Evolutionary conservation across 352 stramenopile genomes (phyloP), one percentile per base, ranked within the genome.

Genomic region (Thalassiosira delicatula): DNA sequence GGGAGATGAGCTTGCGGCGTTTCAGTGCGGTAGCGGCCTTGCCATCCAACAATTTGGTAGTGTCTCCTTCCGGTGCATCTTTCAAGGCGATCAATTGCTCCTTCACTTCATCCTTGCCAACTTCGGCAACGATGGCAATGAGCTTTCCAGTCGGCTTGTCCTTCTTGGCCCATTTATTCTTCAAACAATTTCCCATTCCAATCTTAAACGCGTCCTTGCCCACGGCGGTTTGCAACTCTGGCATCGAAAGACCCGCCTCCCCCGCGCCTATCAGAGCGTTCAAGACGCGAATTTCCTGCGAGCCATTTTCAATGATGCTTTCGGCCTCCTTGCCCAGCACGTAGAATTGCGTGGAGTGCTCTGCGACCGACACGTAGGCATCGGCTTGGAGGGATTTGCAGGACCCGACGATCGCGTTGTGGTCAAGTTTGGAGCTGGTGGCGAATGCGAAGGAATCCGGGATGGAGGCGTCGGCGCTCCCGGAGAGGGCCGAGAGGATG

Each of bases 91-190:
- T 78, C 21, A 95, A 82, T 59, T 84, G 27, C 5, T 81, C 81
- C 80, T 89, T 76, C 21, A 92, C 85, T 30, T 89, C 79, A 80
- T 95, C 92, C 23, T 79, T 63, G 0, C 87, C 63, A 44, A 89
- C 84, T 2, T 79, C 71, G 0, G 82, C 12, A 17, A 85, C 79
- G 2, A 86, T 30, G 9, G 84, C 79, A 57, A 92, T 77, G 60
- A 98, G 90, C 79, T 96, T 96, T 23, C 90, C 92, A 14, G 68
- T 68, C n/a, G 91, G 90, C 29, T 92, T 90, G 78, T 98, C 95
- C 70, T 98, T 95, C 63, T 95, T 95, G 67, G 98, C 95, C 97
- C 97, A 99, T 81, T 97, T 98, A 90, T 98, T 98, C 91, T 98
- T 98, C 95, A 99, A 98, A 86, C 95, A 98, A 78, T 95, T 96